phyloP scores from a whole-genome alignment of 768 basidiomycete genomes.

The Hygrophorus russula region DNA sequence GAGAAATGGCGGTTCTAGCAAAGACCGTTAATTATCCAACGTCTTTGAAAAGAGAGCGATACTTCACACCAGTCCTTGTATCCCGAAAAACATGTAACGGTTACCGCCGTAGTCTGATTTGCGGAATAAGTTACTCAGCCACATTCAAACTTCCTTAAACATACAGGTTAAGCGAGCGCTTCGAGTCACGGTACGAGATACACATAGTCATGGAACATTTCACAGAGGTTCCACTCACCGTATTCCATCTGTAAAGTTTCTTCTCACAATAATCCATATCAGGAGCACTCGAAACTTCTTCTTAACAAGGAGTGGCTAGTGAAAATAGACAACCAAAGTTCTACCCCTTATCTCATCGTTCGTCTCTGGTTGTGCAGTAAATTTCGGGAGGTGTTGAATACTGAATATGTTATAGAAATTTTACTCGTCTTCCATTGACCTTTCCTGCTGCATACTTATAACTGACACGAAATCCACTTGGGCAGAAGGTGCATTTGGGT shows the following conservation, averaged over 20 bases:
- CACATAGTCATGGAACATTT: constrained; percentile 35
- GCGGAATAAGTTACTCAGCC: background rate
- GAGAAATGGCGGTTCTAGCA: constrained; percentile 1
- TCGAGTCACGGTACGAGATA: too few relatives aligned
- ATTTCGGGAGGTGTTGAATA: background rate
- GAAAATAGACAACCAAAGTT: constrained; percentile 46
- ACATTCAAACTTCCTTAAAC: too few relatives aligned
- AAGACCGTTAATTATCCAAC: too few relatives aligned
- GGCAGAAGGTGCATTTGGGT: constrained; percentile 47
- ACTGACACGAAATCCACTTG: constrained; percentile 70
- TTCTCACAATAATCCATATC: constrained; percentile 1
- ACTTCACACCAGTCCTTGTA: too few relatives aligned
- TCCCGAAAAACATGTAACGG: too few relatives aligned
- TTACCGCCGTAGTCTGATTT: too few relatives aligned
- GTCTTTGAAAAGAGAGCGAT: too few relatives aligned
- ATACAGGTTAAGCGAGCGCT: too few relatives aligned
- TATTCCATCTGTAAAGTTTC: constrained; percentile 1
- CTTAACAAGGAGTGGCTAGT: constrained; percentile 66
- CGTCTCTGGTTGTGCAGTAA: constrained; percentile 18
- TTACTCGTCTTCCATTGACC: constrained; percentile 39
- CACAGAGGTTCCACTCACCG: constrained; percentile 23
- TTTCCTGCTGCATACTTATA: constrained; percentile 47
- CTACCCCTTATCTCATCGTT: constrained; percentile 65
- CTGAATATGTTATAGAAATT: constrained; percentile 42
- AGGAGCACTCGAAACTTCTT: constrained; percentile 50